Conservation (phyloP, 2,329 filamentous ascomycete species). For the Lasiodiplodia theobromae region DNA sequence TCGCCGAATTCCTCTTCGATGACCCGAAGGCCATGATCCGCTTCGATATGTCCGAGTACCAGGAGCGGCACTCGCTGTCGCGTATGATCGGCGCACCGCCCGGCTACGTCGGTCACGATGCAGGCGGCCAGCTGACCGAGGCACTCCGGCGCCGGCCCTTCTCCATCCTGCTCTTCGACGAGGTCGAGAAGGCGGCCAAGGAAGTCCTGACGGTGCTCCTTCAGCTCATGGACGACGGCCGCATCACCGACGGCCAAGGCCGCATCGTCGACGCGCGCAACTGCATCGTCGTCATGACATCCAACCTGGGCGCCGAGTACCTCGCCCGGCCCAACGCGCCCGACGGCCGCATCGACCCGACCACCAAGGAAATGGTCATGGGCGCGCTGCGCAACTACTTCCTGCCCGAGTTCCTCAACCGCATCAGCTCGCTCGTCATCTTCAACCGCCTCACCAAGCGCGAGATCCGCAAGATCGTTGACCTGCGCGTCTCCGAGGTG, state of each 20-base stretch:
- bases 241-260: slow-evolving; percentile 97
- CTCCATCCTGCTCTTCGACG: slow-evolving; percentile 96
- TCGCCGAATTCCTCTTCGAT: slow-evolving; percentile 98
- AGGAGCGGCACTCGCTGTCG: slow-evolving; percentile 93
- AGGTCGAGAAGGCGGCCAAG: slow-evolving; percentile 98
- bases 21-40: slow-evolving; percentile 97
- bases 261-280: slow-evolving; percentile 94
- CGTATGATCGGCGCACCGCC: slow-evolving; percentile 98
- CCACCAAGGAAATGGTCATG: slow-evolving; percentile 89
- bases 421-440: slow-evolving; percentile 94
- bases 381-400: slow-evolving; percentile 92
- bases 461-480: slow-evolving; percentile 96
- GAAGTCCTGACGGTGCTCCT: slow-evolving; percentile 95
- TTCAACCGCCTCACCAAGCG: slow-evolving; percentile 92
- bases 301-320: slow-evolving; percentile 93
- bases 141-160: slow-evolving; percentile 92
- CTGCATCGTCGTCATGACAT: slow-evolving; percentile 99
- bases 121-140: slow-evolving; percentile 95
- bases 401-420: slow-evolving; percentile 97
- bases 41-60: slow-evolving; percentile 99
- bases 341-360: slow-evolving; percentile 84
- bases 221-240: slow-evolving; percentile 99
- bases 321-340: slow-evolving; percentile 79
- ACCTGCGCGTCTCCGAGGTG: slow-evolving; percentile 85
- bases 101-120: slow-evolving; percentile 95